A percentile compares a stretch with the other conserved stretches of the same genome.
These are phyloP conservation scores for Podospora australis DNA, from an alignment of 495 filamentous ascomycete genomes.

Conservation along the genomic window DNA sequence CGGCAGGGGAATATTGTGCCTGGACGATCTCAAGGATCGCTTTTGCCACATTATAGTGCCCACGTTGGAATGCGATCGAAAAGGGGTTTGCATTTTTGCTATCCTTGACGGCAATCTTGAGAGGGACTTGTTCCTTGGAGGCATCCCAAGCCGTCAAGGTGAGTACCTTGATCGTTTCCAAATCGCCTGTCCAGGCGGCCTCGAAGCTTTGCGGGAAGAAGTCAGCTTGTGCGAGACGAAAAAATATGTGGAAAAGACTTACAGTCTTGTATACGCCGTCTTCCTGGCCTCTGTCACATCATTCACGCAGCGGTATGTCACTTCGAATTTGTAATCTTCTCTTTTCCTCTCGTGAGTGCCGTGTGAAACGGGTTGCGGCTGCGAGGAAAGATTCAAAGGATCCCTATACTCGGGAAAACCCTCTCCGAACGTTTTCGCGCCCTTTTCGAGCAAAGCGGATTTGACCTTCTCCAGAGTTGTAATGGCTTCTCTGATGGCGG, in stretches of 20 bases:
- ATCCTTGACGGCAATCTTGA: conserved; percentile 56
- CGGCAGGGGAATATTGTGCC: conserved; percentile 54
- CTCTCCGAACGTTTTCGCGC: conserved; percentile 59
- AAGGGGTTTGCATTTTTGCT: conserved; percentile 44
- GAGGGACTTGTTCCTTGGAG: conserved; percentile 45
- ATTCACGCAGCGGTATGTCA: conserved; percentile 39
- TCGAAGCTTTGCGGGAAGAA: conserved; percentile 45
- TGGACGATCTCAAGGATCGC: conserved; percentile 58
- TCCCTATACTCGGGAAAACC: conserved; percentile 48
- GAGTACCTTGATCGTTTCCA: conserved; percentile 48
- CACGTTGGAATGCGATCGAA: conserved; percentile 55
- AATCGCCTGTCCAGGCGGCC: conserved; percentile 62
- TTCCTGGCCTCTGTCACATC: conserved; percentile 46
- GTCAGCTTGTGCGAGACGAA: conserved; percentile 21
- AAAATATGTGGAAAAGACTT: conserved; percentile 17
- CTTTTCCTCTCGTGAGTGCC: neutral
- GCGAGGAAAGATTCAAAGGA: neutral
- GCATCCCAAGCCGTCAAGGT: conserved; percentile 39
- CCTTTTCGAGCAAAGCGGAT: conserved; percentile 42
- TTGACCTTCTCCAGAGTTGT: conserved; percentile 49
- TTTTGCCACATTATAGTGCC: conserved; percentile 54
- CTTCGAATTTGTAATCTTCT: conserved; percentile 44
- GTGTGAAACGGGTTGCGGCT: neutral
- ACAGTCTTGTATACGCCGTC: conserved; percentile 51
- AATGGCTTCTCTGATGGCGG: conserved; percentile 41